Base-by-base conservation (phyloP, 2,329 filamentous ascomycete species). In the Pseudopyrenochaeta lycopersici region DNA sequence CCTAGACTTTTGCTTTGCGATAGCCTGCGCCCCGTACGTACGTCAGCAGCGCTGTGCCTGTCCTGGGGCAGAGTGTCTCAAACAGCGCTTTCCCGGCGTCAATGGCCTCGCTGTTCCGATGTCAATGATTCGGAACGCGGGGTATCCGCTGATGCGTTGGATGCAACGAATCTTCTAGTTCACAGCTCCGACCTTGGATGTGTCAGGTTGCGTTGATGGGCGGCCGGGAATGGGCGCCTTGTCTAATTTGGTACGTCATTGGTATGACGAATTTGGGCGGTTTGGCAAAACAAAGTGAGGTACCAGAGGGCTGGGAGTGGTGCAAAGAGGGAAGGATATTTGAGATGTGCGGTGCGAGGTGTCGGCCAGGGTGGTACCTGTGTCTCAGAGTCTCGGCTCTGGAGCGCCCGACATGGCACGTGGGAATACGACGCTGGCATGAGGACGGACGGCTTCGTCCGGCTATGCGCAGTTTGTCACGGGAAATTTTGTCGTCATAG, bases 131-230 rank as follows among this genome's bases (percentile, higher is more conserved):
- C 70, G 72, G 72, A 68, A 62, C 40, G 64, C 54, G 67, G 69
- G 67, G 63, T 52, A 61, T 48, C 71, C 71, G 71, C 60, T 66
- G 18, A 71, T 67, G 67, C 65, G 50, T 63, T 66, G 58, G 59
- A 57, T 65, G 62, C 59, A 54, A 39, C 54, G 66, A 71, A 70
- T 43, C 39, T 68, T 70, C 66, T 71, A 68, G 65, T 63, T 60
- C 56, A 32, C 39, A 43, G 58, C 49, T 63, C 62, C 66, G 33
- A 73, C 70, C 38, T 64, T 56, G 44, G 51, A 63, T 57, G 72
- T 73, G 50, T 73, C 68, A 61, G 54, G 54, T 21, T 33, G 38
- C 41, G 49, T 54, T 53, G 50, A 60, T 57, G 55, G n/a, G 56
- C 42, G 41, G 32, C 43, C 51, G 38, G 46, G 43, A 46, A 31